phyloP scores from a whole-genome alignment of 1,284 basidiomycete species.

The Sporisorium exsertum region DNA sequence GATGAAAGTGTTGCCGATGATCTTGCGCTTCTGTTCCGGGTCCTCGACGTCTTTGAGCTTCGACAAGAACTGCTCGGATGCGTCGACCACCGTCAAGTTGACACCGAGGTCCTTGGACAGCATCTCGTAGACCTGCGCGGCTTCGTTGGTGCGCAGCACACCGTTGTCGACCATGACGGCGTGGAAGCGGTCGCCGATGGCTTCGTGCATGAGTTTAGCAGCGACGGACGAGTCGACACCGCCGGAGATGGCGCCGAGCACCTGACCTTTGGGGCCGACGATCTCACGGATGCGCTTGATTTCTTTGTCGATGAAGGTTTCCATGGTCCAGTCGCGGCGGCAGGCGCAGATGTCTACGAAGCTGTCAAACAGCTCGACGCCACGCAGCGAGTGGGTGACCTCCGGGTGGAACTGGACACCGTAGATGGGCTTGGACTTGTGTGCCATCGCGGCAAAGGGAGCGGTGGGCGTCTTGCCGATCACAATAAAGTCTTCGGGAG shows the following conservation, averaged over 20 bases:
- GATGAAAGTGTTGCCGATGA: constrained; percentile 99
- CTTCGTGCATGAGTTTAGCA: constrained; percentile 99
- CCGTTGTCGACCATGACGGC: constrained; percentile 99
- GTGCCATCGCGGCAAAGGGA: constrained; percentile 92
- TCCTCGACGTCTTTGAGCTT: constrained; percentile 91
- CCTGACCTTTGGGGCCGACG: constrained; percentile 92
- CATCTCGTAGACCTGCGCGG: constrained; percentile 93
- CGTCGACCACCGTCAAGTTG: constrained; percentile 94
- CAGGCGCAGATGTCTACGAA: constrained; percentile 89
- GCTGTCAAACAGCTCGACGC: constrained; percentile 88
- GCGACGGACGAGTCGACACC: constrained; percentile 98
- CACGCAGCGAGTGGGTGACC: constrained; percentile 92
- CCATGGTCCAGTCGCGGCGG: constrained; percentile 93
- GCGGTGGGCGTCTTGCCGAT: constrained; percentile 89
- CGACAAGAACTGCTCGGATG: constrained; percentile 91
- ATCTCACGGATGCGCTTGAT: constrained; percentile 93
- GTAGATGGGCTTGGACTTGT: constrained; percentile 88
- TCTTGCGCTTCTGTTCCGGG: constrained; percentile 96
- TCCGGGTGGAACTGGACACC: constrained; percentile 99
- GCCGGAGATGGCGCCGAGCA: constrained; percentile 96
- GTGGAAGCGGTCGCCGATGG: constrained; percentile 95
- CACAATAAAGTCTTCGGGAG: constrained; percentile 86
- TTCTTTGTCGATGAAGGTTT: constrained; percentile 98
- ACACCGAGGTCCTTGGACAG: constrained; percentile 92
- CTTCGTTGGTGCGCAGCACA: constrained; percentile 92